Base-by-base conservation (phyloP, 768 basidiomycete genomes). In the Lentinus brumalis region DNA sequence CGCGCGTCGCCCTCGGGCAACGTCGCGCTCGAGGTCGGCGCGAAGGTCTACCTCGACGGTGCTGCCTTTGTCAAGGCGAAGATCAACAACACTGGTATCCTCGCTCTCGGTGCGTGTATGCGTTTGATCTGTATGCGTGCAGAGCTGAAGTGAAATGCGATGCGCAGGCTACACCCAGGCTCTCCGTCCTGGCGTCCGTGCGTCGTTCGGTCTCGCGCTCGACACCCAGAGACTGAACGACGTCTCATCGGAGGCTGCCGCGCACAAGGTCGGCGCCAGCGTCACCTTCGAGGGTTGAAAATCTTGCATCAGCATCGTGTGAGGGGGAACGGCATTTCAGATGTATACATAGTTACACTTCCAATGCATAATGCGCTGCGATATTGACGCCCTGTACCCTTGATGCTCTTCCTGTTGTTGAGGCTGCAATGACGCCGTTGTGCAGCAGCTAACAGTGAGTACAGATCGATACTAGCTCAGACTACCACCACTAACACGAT, bases 31-130 rank as follows among this genome's bases (percentile, higher is more conserved):
- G 96, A 98, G 79, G 94, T 99, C 64, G 96, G 96, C 73, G 84
- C 92, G 70, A 98, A 98, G 84, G 87, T 91, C 50, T 88, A 87
- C 79, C 87, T 96, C 64, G 95, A 98, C 79, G 76, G 83, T 32
- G 87, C 94, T 66, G 89, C 95, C 9, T 98, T 92, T 72, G 83
- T 98, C 79, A 98, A 99, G 85, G 92, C 95, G 67, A 98, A 98
- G 85, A 96, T 98, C 81, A 98, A 98, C 87, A 96, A 96, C 80
- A 75, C 86, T 60, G 96, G 96, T 82, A 83, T 96, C 72, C 83
- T 97, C 67, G 89, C 86, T 69, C 87, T 96, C 66, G 89, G 86
- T 92, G 73, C 63, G 76, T 71, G 2, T 11, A 35, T 18, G 12
- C 9, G 4, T 26, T n/a, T n/a, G n/a, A n/a, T n/a, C n/a, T n/a